Conservation (phyloP, 768 basidiomycete species). For the Boletus sensibilis region DNA sequence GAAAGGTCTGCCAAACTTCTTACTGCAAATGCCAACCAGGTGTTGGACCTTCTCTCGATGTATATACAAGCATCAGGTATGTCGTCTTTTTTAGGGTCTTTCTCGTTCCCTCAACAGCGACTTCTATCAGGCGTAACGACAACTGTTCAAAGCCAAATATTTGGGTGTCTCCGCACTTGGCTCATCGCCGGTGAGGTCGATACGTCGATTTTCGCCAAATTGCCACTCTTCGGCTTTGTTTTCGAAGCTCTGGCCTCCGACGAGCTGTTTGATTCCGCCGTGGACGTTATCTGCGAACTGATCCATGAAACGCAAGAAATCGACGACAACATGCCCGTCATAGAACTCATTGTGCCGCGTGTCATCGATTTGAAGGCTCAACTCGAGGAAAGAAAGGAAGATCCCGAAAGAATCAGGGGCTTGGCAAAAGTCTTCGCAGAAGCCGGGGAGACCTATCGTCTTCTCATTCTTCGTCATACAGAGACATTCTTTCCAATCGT, state of each 20-base stretch:
- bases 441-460: slow-evolving; percentile 94
- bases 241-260: slow-evolving; percentile 85
- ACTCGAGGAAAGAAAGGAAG: slow-evolving; percentile 61
- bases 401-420: slow-evolving; percentile 86
- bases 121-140: slow-evolving; percentile 75
- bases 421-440: slow-evolving; percentile 93
- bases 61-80: slow-evolving; percentile 86
- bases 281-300: slow-evolving; percentile 88
- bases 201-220: slow-evolving; percentile 59
- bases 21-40: slow-evolving; percentile 63
- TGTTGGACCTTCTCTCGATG: slow-evolving; percentile 78
- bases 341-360: slow-evolving; percentile 85
- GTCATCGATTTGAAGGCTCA: slow-evolving; percentile 70
- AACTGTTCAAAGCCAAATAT: slow-evolving; percentile 75
- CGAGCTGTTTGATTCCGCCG: slow-evolving; percentile 88
- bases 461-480: slow-evolving; percentile 83
- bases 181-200: slow-evolving; percentile 81
- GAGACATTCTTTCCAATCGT: slow-evolving; percentile 94
- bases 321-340: slow-evolving; percentile 87
- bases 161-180: slow-evolving; percentile 86
- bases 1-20: slow-evolving; percentile 62
- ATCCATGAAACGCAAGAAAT: slow-evolving; percentile 99
- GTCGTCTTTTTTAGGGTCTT: slow-evolving; percentile 22
- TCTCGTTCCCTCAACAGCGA: background rate
- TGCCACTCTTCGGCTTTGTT: slow-evolving; percentile 75